Percentiles rank a stretch among this genome's conserved stretches.
These are phyloP conservation scores for Tulasnella sp. DNA, from an alignment of 768 basidiomycete species.

Conservation along the genomic window DNA sequence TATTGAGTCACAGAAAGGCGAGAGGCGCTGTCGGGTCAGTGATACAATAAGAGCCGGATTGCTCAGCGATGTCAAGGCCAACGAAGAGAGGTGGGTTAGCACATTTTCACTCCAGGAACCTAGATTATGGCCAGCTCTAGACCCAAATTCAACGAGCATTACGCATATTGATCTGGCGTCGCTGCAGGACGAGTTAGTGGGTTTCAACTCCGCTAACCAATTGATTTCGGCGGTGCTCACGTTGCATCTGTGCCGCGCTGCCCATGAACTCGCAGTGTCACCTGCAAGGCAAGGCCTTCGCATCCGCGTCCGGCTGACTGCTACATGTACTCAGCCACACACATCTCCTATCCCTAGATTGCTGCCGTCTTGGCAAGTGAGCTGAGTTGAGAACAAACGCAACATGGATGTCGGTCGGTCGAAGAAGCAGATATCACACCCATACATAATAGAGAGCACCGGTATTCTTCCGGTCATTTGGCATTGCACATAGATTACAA, in stretches of 20 bases:
- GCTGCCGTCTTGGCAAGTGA: constrained; percentile 9
- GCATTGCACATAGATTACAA: background rate
- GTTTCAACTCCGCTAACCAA: background rate
- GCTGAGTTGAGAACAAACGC: background rate
- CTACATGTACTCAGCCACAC: constrained; percentile 5
- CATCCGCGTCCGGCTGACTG: background rate
- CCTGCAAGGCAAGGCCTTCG: background rate
- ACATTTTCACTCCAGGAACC: too few relatives aligned
- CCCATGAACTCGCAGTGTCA: constrained; percentile 2
- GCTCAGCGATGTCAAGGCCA: constrained; percentile 1
- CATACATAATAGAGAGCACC: too few relatives aligned
- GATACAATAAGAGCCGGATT: constrained; percentile 1
- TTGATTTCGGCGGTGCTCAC: background rate
- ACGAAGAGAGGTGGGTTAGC: constrained; percentile 4
- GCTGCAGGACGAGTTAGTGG: constrained; percentile 1
- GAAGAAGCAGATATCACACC: background rate
- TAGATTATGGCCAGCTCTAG: too few relatives aligned
- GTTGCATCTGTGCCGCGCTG: background rate
- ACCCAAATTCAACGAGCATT: background rate
- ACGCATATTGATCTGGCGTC: constrained; percentile 2
- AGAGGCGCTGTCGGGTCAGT: constrained; percentile 11
- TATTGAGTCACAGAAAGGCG: too few relatives aligned
- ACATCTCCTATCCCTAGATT: constrained; percentile 4
- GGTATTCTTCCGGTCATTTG: too few relatives aligned
- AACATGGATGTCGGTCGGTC: background rate